Evolutionary conservation across 345 rosid species (phyloP), one percentile per base, ranked within the genome.

Genomic region (Pelargonium nanum): DNA sequence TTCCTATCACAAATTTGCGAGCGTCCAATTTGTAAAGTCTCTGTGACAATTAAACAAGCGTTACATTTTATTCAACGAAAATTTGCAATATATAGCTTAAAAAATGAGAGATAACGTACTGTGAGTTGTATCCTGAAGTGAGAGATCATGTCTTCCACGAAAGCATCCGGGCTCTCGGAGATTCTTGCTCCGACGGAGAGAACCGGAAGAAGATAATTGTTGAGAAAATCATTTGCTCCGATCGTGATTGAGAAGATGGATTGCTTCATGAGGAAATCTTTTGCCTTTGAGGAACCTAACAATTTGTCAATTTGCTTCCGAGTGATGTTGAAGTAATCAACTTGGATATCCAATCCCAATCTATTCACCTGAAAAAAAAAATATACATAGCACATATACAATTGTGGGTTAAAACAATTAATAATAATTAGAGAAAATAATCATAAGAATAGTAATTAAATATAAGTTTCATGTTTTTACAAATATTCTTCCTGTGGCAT

Each of bases 401-500:
- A 8, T 17, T 54, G 4, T 12, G 19, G 13, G 22, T 21, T 34
- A 26, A 26, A 7, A 16, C 45, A n/a, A 59, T 1, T n/a, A 6
- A 24, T 19, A 6, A 30, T 2, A 4, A 1, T 19, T 12, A 54
- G 34, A 19, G 1, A 25, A 20, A n/a, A n/a, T n/a, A n/a, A n/a
- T n/a, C n/a, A n/a, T 17, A 22, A 5, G 15, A 2, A 40, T 30
- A 19, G 1, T 0, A 19, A 24, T 2, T 2, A 8, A 57, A 7
- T 12, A 22, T 24, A 6, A 55, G 4, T 23, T 21, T 58, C 0
- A 30, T 22, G 52, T 44, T 22, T 80, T 72, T 21, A 87, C 98
- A 67, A 91, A 91, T 4, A 91, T 82, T 74, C 89, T 85, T 59
- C 98, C 98, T 2, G 98, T 92, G 26, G 91, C 96, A 74, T 92